phyloP scores from a whole-genome alignment of 2,329 filamentous ascomycete species.

The Neopestalotiopsis sp. region DNA sequence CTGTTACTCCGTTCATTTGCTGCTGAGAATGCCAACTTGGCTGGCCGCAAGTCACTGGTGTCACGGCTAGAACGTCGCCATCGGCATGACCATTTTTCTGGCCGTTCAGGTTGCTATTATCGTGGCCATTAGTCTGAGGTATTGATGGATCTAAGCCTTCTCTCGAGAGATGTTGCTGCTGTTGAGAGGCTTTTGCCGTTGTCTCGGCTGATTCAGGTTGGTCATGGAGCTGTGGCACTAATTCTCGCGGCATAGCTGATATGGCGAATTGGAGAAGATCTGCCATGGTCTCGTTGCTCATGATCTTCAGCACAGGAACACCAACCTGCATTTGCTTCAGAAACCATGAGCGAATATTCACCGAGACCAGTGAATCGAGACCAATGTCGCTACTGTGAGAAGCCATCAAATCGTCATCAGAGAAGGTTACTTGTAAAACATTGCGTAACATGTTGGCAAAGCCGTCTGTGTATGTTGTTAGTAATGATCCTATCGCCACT shows the following conservation, averaged over 20 bases:
- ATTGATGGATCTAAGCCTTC: not conserved
- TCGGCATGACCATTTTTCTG: not conserved
- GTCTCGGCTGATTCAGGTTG: not conserved
- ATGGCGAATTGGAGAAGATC: slow-evolving; percentile 3
- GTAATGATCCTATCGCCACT: not conserved
- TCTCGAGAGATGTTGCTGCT: not conserved
- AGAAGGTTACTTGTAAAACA: slow-evolving; percentile 18
- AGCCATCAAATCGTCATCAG: slow-evolving; percentile 23
- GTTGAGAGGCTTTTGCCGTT: not conserved
- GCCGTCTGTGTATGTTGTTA: slow-evolving; percentile 12
- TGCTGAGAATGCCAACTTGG: not conserved
- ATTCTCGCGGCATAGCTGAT: slow-evolving; percentile 6
- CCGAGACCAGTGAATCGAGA: slow-evolving; percentile 17
- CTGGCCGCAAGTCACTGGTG: not conserved
- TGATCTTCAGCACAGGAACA: slow-evolving; percentile 19
- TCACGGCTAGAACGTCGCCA: not conserved
- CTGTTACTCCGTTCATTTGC: not conserved
- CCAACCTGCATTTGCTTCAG: slow-evolving; percentile 15
- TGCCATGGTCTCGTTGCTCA: slow-evolving; percentile 20
- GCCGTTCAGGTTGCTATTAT: not conserved
- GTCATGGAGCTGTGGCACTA: slow-evolving; percentile 8
- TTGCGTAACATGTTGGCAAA: slow-evolving; percentile 21
- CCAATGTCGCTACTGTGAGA: slow-evolving; percentile 18
- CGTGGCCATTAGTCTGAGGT: not conserved
- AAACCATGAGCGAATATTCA: slow-evolving; percentile 20